These are phyloP conservation scores for Volvox carteri DNA, from an alignment of 163 green algal genomes.

Conservation along the genomic window DNA sequence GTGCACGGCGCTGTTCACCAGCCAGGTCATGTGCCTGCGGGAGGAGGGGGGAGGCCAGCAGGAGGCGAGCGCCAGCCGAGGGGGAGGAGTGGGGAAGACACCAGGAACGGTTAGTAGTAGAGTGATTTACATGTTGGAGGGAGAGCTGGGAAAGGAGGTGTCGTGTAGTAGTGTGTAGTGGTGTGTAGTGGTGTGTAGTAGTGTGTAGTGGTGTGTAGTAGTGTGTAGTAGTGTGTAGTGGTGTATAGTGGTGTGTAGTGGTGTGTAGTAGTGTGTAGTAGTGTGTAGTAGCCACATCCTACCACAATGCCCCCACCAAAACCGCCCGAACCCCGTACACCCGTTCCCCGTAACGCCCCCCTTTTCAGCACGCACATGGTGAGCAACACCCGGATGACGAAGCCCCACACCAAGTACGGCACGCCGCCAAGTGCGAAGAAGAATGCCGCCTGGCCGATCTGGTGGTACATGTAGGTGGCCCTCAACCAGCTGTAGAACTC, in stretches of 20 bases:
- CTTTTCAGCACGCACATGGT: conserved; percentile 48
- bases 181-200: too few species aligned
- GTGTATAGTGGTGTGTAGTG: too few species aligned
- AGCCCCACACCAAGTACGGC: conserved; percentile 62
- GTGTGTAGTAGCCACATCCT: too few species aligned
- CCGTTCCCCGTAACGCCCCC: too few species aligned
- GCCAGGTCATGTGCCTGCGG: conserved; percentile 52
- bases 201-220: too few species aligned
- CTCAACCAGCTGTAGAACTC: conserved; percentile 70
- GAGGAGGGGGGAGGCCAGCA: neutral
- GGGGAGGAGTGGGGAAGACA: neutral
- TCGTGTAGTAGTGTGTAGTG: too few species aligned
- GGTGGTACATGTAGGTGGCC: conserved; percentile 66
- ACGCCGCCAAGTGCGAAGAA: conserved; percentile 55
- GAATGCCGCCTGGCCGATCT: conserved; percentile 49
- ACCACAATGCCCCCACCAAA: too few species aligned
- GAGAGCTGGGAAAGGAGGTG: too few species aligned
- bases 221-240: too few species aligned
- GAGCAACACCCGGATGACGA: conserved; percentile 59
- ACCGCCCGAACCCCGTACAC: too few species aligned
- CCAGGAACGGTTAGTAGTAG: neutral
- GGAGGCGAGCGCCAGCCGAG: neutral
- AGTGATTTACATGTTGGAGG: too few species aligned
- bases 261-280: too few species aligned
- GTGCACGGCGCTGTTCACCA: conserved; percentile 61